Base-by-base conservation (phyloP, 345 rosid species). In the Pistacia vera region DNA sequence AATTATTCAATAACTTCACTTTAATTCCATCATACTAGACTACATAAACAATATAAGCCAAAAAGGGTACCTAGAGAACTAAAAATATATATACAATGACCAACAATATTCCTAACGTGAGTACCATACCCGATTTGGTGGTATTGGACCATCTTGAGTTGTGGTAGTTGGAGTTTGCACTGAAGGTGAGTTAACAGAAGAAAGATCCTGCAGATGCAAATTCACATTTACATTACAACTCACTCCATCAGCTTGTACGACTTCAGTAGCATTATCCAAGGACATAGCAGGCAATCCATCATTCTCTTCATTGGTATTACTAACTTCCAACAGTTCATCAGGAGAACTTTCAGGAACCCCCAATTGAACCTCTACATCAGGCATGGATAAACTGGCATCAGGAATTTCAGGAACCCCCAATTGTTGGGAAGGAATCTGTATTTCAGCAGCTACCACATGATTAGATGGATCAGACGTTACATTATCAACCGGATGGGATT, bases 301-400 rank as follows among this genome's bases (percentile, higher is more conserved):
- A 14, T 28, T 72, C 78, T 71, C 83, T 65, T 48, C 44, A 60
- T 55, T 18, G 38, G 69, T 61, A 49, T 22, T 73, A 72, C 52
- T 76, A 65, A 55, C 77, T 49, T 75, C 80, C n/a, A 14, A 57
- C n/a, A 61, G 56, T 66, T 64, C 74, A 48, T 36, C 54, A 73
- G 28, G 52, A 70, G 73, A 75, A 78, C 64, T 68, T 77, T 73
- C 83, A 75, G 69, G 70, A 36, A 54, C 54, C 44, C 6, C 65
- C 36, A 49, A 74, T 61, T 61, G 66, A 79, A 68, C 78, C 65
- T 79, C 85, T 75, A 66, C 77, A 71, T 71, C 74, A 74, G 75
- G 80, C 18, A 52, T 63, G 63, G 73, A 54, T 52, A 64, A 25
- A 28, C 56, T 64, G 55, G 78, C 60, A 73, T 33, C 66, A 68